Conservation (phyloP, 495 filamentous ascomycete genomes). For the Hypoxylon trugodes region DNA sequence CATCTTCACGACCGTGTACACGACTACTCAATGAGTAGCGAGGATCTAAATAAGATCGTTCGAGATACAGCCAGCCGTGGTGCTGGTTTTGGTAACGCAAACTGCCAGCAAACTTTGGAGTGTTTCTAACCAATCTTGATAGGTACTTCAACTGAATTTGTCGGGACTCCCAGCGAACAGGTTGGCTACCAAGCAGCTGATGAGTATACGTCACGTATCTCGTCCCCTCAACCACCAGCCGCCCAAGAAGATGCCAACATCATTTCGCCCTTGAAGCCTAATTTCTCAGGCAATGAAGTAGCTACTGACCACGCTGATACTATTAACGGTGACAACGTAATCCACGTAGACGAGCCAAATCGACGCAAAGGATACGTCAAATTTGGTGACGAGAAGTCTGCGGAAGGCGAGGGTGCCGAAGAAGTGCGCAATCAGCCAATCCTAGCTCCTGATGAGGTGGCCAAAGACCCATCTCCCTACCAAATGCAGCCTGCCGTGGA, state of each 20-base stretch:
- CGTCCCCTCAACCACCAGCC: slow-evolving; percentile 68
- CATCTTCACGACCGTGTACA: slow-evolving; percentile 68
- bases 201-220: slow-evolving; percentile 75
- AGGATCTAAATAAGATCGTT: slow-evolving; percentile 91
- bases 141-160: slow-evolving; percentile 55
- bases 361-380: slow-evolving; percentile 64
- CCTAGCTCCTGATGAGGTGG: slow-evolving; percentile 88
- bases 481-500: slow-evolving; percentile 73
- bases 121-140: slow-evolving; percentile 48
- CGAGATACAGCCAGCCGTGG: slow-evolving; percentile 71
- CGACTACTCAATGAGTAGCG: slow-evolving; percentile 89
- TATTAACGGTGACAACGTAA: slow-evolving; percentile 62
- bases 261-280: slow-evolving; percentile 32
- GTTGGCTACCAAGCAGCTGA: slow-evolving; percentile 83
- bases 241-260: slow-evolving; percentile 37
- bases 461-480: slow-evolving; percentile 70
- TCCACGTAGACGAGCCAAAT: slow-evolving; percentile 80
- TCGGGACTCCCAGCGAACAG: slow-evolving; percentile 78
- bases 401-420: slow-evolving; percentile 62
- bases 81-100: slow-evolving; percentile 69
- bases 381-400: slow-evolving; percentile 56
- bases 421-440: slow-evolving; percentile 74
- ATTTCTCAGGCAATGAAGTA: slow-evolving; percentile 28
- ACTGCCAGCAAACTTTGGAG: slow-evolving; percentile 45
- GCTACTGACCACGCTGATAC: slow-evolving; percentile 28